A percentile compares a stretch with the other conserved stretches of the same genome.
Evolutionary conservation across 2,329 filamentous ascomycete species (phyloP).

Genomic region (Claviceps purpurea): DNA sequence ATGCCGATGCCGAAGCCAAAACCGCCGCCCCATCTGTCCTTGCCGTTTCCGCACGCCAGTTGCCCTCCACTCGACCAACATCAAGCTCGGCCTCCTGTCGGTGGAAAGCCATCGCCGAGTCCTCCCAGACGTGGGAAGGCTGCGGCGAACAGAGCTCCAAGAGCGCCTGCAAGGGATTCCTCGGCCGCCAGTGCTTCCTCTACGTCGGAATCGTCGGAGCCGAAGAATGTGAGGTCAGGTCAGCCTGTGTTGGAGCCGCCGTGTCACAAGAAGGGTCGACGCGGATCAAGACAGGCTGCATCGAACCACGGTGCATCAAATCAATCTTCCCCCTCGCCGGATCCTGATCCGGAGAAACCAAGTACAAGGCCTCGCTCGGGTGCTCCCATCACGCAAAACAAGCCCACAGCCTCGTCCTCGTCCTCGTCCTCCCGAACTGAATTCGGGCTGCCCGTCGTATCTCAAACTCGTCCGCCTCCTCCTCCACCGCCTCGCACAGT

Average conservation of each 20-base stretch:
- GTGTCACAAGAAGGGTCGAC: neutral
- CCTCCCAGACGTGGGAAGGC: neutral
- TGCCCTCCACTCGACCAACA: neutral
- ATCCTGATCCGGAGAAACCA: constrained; percentile 16
- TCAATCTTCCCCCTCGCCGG: constrained; percentile 12
- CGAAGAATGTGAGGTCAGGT: constrained; percentile 19
- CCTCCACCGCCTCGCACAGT: constrained; percentile 3
- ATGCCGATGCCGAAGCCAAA: constrained; percentile 10
- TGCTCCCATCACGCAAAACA: neutral
- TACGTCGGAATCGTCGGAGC: constrained; percentile 16
- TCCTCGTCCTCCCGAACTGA: constrained; percentile 6
- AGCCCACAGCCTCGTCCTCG: neutral
- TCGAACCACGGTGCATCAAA: too few species aligned
- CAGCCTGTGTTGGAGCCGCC: constrained; percentile 17
- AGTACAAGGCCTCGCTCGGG: constrained; percentile 8
- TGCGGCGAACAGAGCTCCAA: constrained; percentile 10
- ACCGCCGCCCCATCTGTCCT: constrained; percentile 7
- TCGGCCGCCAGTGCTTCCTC: constrained; percentile 9
- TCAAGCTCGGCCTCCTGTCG: neutral
- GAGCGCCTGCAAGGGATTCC: constrained; percentile 9
- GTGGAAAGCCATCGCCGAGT: neutral
- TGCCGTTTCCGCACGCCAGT: neutral
- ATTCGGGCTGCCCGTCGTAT: constrained; percentile 6
- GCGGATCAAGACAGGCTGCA: constrained; percentile 8
- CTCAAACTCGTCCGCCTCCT: neutral